Conservation (phyloP, 495 filamentous ascomycete genomes). For the Xylaria acuta region DNA sequence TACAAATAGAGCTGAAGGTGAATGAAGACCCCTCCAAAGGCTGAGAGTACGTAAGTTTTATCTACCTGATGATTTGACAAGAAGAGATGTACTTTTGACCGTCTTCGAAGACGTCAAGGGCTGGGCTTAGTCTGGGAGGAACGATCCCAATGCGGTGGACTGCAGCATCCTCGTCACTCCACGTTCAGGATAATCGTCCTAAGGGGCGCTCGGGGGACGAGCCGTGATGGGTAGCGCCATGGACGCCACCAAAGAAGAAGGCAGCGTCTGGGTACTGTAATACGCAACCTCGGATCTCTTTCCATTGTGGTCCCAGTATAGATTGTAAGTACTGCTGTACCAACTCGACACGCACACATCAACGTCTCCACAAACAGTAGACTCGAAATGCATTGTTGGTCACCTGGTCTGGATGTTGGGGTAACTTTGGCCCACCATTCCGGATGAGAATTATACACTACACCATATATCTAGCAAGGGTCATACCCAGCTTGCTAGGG, state of each 20-base stretch:
- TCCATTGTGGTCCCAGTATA: conserved; percentile 22
- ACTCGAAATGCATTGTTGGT: conserved; percentile 22
- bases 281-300: conserved; percentile 20
- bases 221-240: conserved; percentile 25
- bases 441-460: conserved; percentile 14
- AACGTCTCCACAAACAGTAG: conserved; percentile 15
- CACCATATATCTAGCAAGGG: conserved; percentile 15
- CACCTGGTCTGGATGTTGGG: conserved; percentile 28
- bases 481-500: conserved; percentile 20
- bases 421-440: conserved; percentile 27
- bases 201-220: conserved; percentile 21
- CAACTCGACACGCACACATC: conserved; percentile 19
- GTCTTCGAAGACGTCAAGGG: conserved; percentile 28
- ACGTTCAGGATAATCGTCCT: conserved; percentile 21
- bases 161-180: conserved; percentile 24
- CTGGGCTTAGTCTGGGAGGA: conserved; percentile 24
- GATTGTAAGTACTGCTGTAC: conserved; percentile 22
- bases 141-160: conserved; percentile 24
- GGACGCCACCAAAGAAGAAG: conserved; percentile 19
- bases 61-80: conserved; percentile 6
- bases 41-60: conserved; percentile 24
- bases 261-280: conserved; percentile 20
- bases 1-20: conserved; percentile 23
- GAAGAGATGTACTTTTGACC: conserved; percentile 25
- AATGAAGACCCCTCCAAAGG: conserved; percentile 11